Conservation (phyloP, 1,284 basidiomycete genomes). For the Volvariella surrecta region DNA sequence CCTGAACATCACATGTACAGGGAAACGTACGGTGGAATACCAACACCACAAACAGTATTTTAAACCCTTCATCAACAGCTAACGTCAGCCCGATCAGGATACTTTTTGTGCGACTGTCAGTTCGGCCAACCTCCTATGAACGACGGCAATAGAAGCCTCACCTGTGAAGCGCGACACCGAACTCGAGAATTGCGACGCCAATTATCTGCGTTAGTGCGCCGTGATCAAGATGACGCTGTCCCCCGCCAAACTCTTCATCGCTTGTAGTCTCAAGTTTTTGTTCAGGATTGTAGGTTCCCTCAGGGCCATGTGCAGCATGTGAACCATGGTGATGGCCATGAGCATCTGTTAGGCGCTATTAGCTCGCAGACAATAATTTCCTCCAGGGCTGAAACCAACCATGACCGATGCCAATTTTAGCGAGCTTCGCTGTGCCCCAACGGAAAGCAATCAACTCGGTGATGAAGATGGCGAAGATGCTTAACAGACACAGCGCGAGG, state of each 20-base stretch:
- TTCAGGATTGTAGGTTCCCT: slow-evolving; percentile 20
- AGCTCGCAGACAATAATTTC: not conserved
- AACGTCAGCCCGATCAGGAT: slow-evolving; percentile 91
- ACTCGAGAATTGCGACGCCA: slow-evolving; percentile 82
- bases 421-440: slow-evolving; percentile 61
- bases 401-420: slow-evolving; percentile 42
- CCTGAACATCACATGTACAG: not conserved
- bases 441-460: slow-evolving; percentile 82
- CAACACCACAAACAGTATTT: slow-evolving; percentile 82
- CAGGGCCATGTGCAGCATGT: slow-evolving; percentile 67
- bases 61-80: slow-evolving; percentile 78
- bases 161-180: slow-evolving; percentile 89
- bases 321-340: slow-evolving; percentile 61
- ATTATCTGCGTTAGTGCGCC: slow-evolving; percentile 68
- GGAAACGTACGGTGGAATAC: slow-evolving; percentile 74
- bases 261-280: slow-evolving; percentile 11
- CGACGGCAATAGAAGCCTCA: slow-evolving; percentile 10
- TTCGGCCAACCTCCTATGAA: not conserved
- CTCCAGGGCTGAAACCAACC: slow-evolving; percentile 27
- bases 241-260: slow-evolving; percentile 18
- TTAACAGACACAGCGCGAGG: slow-evolving; percentile 70
- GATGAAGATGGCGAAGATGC: slow-evolving; percentile 80
- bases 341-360: slow-evolving; percentile 32
- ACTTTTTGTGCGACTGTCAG: slow-evolving; percentile 21
- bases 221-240: slow-evolving; percentile 23